Evolutionary conservation across 345 rosid genomes (phyloP).

Genomic region (Murraya paniculata): DNA sequence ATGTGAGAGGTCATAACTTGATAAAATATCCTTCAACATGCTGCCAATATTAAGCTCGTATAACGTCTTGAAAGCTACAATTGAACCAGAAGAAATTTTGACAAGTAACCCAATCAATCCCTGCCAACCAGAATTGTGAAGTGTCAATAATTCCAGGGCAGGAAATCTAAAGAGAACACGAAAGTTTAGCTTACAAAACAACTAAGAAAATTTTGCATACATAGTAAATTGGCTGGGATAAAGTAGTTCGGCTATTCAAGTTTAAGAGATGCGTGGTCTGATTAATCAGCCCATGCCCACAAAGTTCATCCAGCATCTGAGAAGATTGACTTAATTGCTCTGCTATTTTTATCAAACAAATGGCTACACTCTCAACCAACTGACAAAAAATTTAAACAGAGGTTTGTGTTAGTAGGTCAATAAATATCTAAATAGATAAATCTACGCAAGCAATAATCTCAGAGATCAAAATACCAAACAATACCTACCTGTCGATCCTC

Average conservation of each 20-base stretch:
- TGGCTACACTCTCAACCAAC: conserved; percentile 88
- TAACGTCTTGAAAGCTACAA: conserved; percentile 64
- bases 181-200: background rate
- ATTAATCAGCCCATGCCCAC: conserved; percentile 67
- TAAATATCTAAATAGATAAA: background rate
- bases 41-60: conserved; percentile 78
- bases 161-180: background rate
- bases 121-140: conserved; percentile 46
- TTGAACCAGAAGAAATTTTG: conserved; percentile 71
- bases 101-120: conserved; percentile 82
- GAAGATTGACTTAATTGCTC: conserved; percentile 66
- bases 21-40: conserved; percentile 71
- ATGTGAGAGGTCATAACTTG: conserved; percentile 64
- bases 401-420: conserved; percentile 9
- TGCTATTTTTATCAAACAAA: conserved; percentile 76
- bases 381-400: conserved; percentile 29
- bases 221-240: conserved; percentile 72
- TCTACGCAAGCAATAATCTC: background rate
- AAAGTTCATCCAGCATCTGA: conserved; percentile 67
- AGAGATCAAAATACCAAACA: conserved; percentile 15
- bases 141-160: conserved; percentile 9
- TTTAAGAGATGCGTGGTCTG: conserved; percentile 65
- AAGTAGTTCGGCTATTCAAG: conserved; percentile 67
- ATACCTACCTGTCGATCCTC: conserved; percentile 73
- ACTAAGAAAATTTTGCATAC: conserved; percentile 40